phyloP scores from a whole-genome alignment of 306 rosid species.

The Argentina anserina region DNA sequence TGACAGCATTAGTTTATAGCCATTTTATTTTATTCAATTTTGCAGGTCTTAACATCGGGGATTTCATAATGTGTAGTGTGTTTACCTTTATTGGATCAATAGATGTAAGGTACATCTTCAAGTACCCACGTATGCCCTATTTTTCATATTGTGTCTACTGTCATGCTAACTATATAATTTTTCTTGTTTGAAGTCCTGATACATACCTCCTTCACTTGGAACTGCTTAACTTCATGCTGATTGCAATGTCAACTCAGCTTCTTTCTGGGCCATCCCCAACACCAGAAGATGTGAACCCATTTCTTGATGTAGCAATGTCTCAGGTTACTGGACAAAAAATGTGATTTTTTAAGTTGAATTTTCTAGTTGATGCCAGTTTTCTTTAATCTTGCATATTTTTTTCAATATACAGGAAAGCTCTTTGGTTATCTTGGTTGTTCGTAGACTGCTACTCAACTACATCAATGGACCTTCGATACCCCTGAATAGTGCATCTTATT shows the following conservation, averaged over 20 bases:
- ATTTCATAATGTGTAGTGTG: conserved; percentile 62
- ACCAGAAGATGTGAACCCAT: conserved; percentile 76
- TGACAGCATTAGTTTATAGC: background rate
- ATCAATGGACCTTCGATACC: conserved; percentile 51
- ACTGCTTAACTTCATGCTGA: conserved; percentile 87
- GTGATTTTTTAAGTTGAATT: conserved; percentile 22
- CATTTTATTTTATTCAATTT: conserved; percentile 11
- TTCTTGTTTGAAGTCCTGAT: conserved; percentile 39
- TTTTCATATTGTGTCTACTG: conserved; percentile 20
- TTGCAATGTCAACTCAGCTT: conserved; percentile 97
- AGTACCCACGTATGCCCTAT: conserved; percentile 27
- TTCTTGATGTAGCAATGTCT: conserved; percentile 87
- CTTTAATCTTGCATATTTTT: conserved; percentile 21
- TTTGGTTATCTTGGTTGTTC: conserved; percentile 63
- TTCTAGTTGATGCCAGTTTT: conserved; percentile 18
- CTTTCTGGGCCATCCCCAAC: conserved; percentile 94
- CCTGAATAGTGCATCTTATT: conserved; percentile 54
- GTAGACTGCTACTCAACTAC: conserved; percentile 66
- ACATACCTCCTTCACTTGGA: conserved; percentile 78
- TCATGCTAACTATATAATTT: conserved; percentile 36
- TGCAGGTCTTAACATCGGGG: conserved; percentile 75
- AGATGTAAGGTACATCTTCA: conserved; percentile 73
- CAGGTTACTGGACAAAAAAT: conserved; percentile 60
- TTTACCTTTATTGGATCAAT: conserved; percentile 73
- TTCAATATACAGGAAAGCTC: conserved; percentile 71